Evolutionary conservation across 2,329 filamentous ascomycete genomes (phyloP), one percentile per base, ranked within the genome.

Genomic region (Fusarium avenaceum): DNA sequence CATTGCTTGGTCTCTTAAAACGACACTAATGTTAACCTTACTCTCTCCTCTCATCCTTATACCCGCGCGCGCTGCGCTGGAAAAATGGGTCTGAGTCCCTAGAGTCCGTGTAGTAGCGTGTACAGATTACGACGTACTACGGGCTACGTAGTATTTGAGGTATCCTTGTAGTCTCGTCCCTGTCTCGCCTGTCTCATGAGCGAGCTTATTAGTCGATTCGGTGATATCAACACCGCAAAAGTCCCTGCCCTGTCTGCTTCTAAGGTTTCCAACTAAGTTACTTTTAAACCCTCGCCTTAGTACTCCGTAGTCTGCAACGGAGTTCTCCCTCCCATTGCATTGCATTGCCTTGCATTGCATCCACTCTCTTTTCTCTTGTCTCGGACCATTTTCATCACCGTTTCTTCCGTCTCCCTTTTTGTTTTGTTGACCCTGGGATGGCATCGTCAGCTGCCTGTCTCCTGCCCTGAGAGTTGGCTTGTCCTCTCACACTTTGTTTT

Each of bases 161-260:
- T 30, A 30, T 30, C 28, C 28, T 30, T 30, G 28, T 62, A 62
- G 50, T 50, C 63, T 66, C 66, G 65, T 57, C 43, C 63, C 54
- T 54, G 63, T 65, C 56, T 54, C 52, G 46, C 40, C 40, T 43
- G 35, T 61, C 55, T 39, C 44, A 53, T 60, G 40, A 48, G 46
- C 59, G 49, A 56, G 61, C 56, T 65, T 68, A 59, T 69, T 69
- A 69, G 62, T 69, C 42, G 52, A 70, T 55, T 70, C 53, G 48
- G 57, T 45, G 40, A 61, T 65, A 49, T 56, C 51, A 59, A 48
- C 39, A 70, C 57, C 42, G 53, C 48, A 69, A 58, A 65, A 69
- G 55, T 60, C 44, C 63, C 57, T 45, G 30, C 26, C 64, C 67
- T 50, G 40, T 43, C 47, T 52, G 35, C 46, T 47, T 50, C 46